phyloP scores from a whole-genome alignment of 1,284 basidiomycete species.

The Mycosarcoma mackinlayi region DNA sequence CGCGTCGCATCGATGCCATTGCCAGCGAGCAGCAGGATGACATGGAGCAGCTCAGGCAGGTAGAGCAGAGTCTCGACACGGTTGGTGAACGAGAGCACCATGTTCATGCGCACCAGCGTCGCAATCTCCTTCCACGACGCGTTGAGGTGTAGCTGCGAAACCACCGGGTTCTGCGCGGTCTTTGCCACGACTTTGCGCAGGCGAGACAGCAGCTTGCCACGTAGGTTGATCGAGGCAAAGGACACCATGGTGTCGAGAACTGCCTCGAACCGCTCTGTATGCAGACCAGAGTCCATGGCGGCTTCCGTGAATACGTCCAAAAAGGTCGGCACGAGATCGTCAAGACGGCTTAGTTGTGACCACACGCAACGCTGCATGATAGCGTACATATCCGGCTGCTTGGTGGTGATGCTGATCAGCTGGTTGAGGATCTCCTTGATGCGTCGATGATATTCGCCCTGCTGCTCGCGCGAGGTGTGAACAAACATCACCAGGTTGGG shows the following conservation, averaged over 20 bases:
- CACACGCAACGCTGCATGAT: conserved; percentile 64
- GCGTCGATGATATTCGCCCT: conserved; percentile 57
- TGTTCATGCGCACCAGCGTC: conserved; percentile 64
- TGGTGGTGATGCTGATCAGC: conserved; percentile 63
- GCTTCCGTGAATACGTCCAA: conserved; percentile 63
- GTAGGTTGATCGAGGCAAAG: conserved; percentile 62
- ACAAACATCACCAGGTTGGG: conserved; percentile 62
- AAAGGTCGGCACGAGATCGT: conserved; percentile 61
- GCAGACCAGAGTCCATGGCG: conserved; percentile 63
- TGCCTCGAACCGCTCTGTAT: conserved; percentile 62
- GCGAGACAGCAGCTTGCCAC: conserved; percentile 62
- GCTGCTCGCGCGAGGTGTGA: conserved; percentile 60
- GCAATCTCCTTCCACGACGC: conserved; percentile 65
- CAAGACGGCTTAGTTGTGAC: conserved; percentile 63
- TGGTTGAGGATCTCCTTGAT: conserved; percentile 65
- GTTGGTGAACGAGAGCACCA: conserved; percentile 64
- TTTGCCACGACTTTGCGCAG: conserved; percentile 61
- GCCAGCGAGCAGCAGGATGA: conserved; percentile 62
- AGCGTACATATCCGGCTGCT: conserved; percentile 64
- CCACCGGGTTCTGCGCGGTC: conserved; percentile 59
- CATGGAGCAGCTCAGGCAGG: conserved; percentile 61
- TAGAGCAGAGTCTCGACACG: conserved; percentile 59
- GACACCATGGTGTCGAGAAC: conserved; percentile 66
- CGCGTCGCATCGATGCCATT: conserved; percentile 61
- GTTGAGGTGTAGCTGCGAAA: conserved; percentile 57